These are phyloP conservation scores for Globisporangium yorkense DNA, from an alignment of 352 stramenopile species.

Conservation along the genomic window DNA sequence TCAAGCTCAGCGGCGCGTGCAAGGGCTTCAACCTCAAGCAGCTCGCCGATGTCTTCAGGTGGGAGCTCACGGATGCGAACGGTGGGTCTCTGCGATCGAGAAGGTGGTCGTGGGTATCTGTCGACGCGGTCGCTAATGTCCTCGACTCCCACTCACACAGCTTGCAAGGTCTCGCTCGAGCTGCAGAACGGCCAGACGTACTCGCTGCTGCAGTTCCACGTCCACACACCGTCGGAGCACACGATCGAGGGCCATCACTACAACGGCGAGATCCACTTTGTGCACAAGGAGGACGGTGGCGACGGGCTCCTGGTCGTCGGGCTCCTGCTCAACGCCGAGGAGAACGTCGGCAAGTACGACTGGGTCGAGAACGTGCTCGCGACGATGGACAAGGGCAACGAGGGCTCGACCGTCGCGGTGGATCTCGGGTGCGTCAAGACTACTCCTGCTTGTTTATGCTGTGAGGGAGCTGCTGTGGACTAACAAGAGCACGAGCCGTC, in stretches of 20 bases:
- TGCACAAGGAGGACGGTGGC: conserved; percentile 31
- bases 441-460: not conserved
- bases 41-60: conserved; percentile 61
- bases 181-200: conserved; percentile 39
- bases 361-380: conserved; percentile 46
- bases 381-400: conserved; percentile 26
- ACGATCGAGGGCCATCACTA: conserved; percentile 39
- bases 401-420: conserved; percentile 17
- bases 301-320: conserved; percentile 25
- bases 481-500: not conserved
- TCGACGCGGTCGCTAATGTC: not conserved
- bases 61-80: conserved; percentile 33
- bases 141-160: conserved; percentile 1
- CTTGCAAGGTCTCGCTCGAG: conserved; percentile 44
- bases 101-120: not conserved
- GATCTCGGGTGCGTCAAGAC: conserved; percentile 25
- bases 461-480: not conserved
- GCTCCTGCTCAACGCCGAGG: conserved; percentile 37
- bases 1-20: conserved; percentile 48
- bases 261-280: conserved; percentile 42
- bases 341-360: conserved; percentile 21
- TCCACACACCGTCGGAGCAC: conserved; percentile 41
- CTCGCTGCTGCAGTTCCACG: conserved; percentile 50
- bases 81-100: conserved; percentile 15
- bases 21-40: conserved; percentile 49